Evolutionary conservation across 768 basidiomycete genomes (phyloP), one percentile per base, ranked within the genome.

Genomic region (Rhizopogon vesiculosus): DNA sequence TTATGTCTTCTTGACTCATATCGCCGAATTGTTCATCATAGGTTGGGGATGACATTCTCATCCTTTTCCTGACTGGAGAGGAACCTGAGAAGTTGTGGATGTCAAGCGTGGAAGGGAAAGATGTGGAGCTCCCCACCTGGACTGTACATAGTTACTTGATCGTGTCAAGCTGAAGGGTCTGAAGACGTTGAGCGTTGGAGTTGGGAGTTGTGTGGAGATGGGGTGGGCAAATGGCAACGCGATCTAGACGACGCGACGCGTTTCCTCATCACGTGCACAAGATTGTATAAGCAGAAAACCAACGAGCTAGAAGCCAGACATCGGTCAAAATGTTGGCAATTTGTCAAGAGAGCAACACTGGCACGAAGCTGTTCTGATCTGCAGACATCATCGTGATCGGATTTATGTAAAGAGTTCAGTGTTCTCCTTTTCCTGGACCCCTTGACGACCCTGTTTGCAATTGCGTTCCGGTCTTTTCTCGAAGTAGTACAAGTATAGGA

Each of bases 1-100:
- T 70, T 10, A 87, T 64, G 53, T 85, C 79, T 35, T 82, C 78
- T 56, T 81, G 77, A 50, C 78, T 86, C 52, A 83, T 64, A 19
- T 78, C 78, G 7, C 58, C 70, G 22, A 81, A 63, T 58, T 78
- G 78, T 45, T 76, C 72, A 57, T 86, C 86, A 57, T 84, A 85
- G 19, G 81, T 81, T 1, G 87, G 85, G 0, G 86, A 87, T 0
- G 85, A 85, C 29, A 86, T 75, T 42, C 86, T 76, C 60, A 80
- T 80, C 19, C 82, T 76, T 68, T 89, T 89, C 41, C 74, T 72
- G 9, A 72, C 63, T n/a, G 79, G 81, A 42, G 62, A 52, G 50
- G 56, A 61, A 41, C 40, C 59, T 60, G 28, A 1, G 22, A 43
- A 38, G 18, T 39, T 18, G 6, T 9, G 1, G 4, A 18, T 35